Evolutionary conservation across 192 early-diverging fungal species (phyloP), one percentile per base, ranked within the genome.

Genomic region (Entomortierella chlamydospora): DNA sequence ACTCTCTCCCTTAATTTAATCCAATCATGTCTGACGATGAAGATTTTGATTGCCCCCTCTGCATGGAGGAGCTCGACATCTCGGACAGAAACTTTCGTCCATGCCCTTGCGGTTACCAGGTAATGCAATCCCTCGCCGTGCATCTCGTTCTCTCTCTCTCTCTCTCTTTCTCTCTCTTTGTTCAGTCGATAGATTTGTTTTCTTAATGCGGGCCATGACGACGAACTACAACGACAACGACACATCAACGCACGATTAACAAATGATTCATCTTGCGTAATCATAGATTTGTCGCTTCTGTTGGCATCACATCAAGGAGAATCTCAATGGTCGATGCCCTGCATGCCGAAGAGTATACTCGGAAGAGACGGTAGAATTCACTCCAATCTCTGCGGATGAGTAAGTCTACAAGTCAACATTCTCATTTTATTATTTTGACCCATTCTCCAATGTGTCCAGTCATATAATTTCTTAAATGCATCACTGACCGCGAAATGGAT

Each of bases 31-130:
- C 89, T 26, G 91, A 93, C 65, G 90, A 93, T 28, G 98, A 98
- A 83, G 96, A 99, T 87, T 89, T 92, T 84, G 95, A 97, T 70
- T 99, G 98, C 82, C 98, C 98, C 37, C 87, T 99, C 23, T 99
- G 98, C 82, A 93, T 98, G 94, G 98, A 99, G 70, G 98, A 98
- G 86, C 92, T 99, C 62, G 98, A 98, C 85, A 86, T 96, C 80
- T 92, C 95, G 49, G 98, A 99, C 84, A 90, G 93, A 67, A 95
- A 95, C 70, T 99, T 99, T 83, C 94, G 95, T 64, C 98, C 98
- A 2, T 99, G 98, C 85, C 95, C 95, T 55, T 99, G 98, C 76
- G 96, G 95, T 22, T 99, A 99, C 74, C 98, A 98, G 91, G 96
- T 96, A 85, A 41, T 74, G 8, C 55, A 17, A 49, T 43, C 18